Base-by-base conservation (phyloP, 306 rosid species). In the Prunus kanzakura region DNA sequence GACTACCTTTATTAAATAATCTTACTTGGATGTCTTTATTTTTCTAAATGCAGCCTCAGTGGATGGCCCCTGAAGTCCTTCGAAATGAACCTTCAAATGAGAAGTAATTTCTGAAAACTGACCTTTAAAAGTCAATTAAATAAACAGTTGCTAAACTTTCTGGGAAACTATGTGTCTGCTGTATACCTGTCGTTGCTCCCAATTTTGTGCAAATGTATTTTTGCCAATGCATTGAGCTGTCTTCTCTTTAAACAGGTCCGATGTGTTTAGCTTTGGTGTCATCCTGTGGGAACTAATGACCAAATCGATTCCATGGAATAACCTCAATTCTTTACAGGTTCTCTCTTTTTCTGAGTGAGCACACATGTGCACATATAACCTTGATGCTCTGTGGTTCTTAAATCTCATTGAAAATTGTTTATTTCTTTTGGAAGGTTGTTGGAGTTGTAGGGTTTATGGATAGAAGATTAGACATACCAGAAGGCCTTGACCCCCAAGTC, bases 51-150 rank as follows among this genome's bases (percentile, higher is more conserved):
- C 90, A 91, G 95, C 95, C 97, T 76, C 93, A 88, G 50, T 89
- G 93, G 93, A 91, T 91, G 95, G 95, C 95, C 73, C 95, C 97
- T 47, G 93, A 91, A 84, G 87, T 91, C 83, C 91, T 91, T 35
- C 85, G 93, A 47, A 89, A 85, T 41, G 95, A 89, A 62, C 97
- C 91, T 72, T 89, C 95, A 32, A 86, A 89, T 73, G 97, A 89
- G 73, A 91, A 91, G 97, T 91, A 80, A 80, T 56, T 56, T 58
- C 82, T 69, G 20, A 43, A 29, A 77, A 30, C 84, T 64, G 14
- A 74, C 52, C 74, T 72, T 57, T 51, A 20, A 30, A 66, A 74
- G 11, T 65, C 41, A 25, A 13, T 15, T 22, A 1, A 1, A 18
- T 19, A 41, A 19, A 11, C 22, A 47, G 12, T 10, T 12, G 23